phyloP scores from a whole-genome alignment of 176 grass and related monocot species.

The Aegilops longissima region DNA sequence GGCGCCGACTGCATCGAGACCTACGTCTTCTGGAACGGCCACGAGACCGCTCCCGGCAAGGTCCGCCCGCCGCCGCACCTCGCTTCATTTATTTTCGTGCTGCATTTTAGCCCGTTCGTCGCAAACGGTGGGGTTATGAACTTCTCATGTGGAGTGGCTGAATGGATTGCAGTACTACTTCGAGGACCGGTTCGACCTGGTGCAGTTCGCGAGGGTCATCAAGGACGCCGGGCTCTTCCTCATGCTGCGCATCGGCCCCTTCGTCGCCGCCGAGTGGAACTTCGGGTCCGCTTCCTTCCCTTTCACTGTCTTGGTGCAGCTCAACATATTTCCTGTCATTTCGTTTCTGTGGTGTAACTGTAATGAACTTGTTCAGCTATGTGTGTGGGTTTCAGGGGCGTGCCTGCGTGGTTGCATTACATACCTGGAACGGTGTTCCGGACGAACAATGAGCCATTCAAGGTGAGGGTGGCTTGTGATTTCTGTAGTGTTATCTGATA shows the following conservation, averaged over 20 bases:
- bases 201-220: conserved; percentile 69
- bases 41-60: conserved; percentile 81
- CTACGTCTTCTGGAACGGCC: conserved; percentile 99
- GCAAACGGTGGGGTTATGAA: neutral
- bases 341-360: neutral
- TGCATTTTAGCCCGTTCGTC: no score
- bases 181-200: conserved; percentile 91
- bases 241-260: conserved; percentile 96
- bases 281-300: conserved; percentile 49
- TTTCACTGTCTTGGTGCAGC: neutral
- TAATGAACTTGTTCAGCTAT: neutral
- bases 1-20: conserved; percentile 85
- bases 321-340: neutral
- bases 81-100: no score
- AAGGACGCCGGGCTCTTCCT: conserved; percentile 69
- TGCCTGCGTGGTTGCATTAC: conserved; percentile 94
- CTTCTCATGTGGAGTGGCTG: neutral
- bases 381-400: conserved; percentile 45
- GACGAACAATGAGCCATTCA: conserved; percentile 71
- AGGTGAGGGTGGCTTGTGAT: conserved; percentile 38
- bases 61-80: conserved; percentile 24
- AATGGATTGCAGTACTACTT: conserved; percentile 81
- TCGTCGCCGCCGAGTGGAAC: conserved; percentile 90
- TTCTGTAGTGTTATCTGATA: neutral
- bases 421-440: conserved; percentile 83